Evolutionary conservation across 2,329 filamentous ascomycete genomes (phyloP).

Genomic region (Aspergillus costaricaensis): DNA sequence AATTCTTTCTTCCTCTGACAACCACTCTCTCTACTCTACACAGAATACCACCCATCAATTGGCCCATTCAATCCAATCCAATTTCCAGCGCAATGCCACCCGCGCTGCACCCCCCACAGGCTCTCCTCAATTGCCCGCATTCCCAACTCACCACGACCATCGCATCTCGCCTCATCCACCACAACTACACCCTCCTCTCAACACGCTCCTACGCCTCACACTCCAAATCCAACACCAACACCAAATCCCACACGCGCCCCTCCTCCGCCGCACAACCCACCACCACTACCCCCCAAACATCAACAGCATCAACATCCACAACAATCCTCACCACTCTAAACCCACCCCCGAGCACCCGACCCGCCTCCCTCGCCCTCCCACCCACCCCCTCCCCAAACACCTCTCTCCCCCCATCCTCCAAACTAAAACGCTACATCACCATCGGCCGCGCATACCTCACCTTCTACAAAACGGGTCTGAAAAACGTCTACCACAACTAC

Average conservation of each 20-base stretch:
- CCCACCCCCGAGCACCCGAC: conserved; percentile 71
- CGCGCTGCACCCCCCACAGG: conserved; percentile 13
- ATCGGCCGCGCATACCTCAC: conserved; percentile 73
- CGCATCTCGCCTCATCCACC: background rate
- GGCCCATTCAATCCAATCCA: background rate
- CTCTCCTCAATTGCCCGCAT: conserved; percentile 8
- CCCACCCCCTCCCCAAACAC: conserved; percentile 44
- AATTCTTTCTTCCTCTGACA: background rate
- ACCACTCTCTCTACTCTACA: background rate
- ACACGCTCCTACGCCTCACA: conserved; percentile 11
- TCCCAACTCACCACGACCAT: background rate
- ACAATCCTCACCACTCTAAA: conserved; percentile 55
- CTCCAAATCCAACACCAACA: conserved; percentile 4
- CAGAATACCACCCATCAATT: background rate
- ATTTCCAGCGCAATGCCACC: conserved; percentile 8
- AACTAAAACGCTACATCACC: conserved; percentile 37
- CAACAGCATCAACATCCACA: conserved; percentile 24
- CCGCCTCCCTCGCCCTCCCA: conserved; percentile 68
- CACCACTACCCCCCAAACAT: conserved; percentile 18
- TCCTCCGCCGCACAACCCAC: conserved; percentile 23
- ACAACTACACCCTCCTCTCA: background rate
- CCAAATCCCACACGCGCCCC: conserved; percentile 23
- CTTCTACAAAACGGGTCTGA: conserved; percentile 88
- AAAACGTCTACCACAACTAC: conserved; percentile 70
- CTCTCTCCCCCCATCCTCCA: conserved; percentile 43